Conservation (phyloP, 2,329 filamentous ascomycete genomes). For the Ophiostoma pallidulum region DNA sequence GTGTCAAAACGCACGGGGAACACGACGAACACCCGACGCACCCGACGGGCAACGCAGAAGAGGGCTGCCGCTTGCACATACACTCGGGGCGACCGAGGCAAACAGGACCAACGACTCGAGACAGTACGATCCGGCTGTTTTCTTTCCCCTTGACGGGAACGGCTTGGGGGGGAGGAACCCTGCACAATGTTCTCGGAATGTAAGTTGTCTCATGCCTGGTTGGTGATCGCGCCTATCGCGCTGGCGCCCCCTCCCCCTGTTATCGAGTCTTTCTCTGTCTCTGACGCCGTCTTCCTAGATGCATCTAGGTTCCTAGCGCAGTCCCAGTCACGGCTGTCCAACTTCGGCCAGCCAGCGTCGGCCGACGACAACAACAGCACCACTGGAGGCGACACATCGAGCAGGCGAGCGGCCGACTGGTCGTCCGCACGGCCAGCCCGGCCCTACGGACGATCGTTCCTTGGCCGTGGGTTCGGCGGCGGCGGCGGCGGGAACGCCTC, state of each 20-base stretch:
- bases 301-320: slow-evolving; percentile 93
- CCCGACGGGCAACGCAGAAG: too few species aligned
- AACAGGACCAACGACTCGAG: not conserved
- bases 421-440: slow-evolving; percentile 23
- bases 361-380: slow-evolving; percentile 34
- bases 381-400: slow-evolving; percentile 17
- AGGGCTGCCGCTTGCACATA: too few species aligned
- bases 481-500: slow-evolving; percentile 24
- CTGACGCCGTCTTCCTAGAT: slow-evolving; percentile 45
- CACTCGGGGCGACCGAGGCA: not conserved
- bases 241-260: not conserved
- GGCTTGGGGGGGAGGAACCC: slow-evolving; percentile 14
- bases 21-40: too few species aligned
- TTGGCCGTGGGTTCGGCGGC: slow-evolving; percentile 29
- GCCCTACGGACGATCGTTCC: slow-evolving; percentile 32
- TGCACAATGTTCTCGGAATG: slow-evolving; percentile 80
- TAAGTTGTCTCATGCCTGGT: slow-evolving; percentile 40
- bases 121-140: not conserved
- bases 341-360: slow-evolving; percentile 48
- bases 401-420: slow-evolving; percentile 29
- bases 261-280: not conserved
- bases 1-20: too few species aligned
- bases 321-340: slow-evolving; percentile 83
- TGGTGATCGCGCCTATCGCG: not conserved
- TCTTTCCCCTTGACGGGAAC: not conserved